Conservation (phyloP, 2,329 filamentous ascomycete species). For the Akanthomyces muscarius region DNA sequence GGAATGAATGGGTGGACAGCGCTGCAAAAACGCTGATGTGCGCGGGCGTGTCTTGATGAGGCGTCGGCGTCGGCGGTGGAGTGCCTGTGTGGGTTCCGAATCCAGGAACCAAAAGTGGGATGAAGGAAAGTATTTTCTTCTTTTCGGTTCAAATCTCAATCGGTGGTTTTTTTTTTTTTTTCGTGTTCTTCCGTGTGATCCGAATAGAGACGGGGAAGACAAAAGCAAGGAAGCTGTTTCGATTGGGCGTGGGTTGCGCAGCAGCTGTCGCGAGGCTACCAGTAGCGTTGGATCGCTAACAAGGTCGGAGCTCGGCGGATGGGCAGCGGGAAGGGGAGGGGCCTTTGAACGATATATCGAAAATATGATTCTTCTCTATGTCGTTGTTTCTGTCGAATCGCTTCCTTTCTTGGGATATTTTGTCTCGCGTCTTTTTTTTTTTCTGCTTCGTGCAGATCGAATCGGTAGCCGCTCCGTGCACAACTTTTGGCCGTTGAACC, state of each 20-base stretch:
- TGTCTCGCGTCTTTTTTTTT: background rate
- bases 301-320: background rate
- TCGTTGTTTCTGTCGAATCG: no score
- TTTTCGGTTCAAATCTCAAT: background rate
- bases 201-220: no score
- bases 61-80: conserved; percentile 3
- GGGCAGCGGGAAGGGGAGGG: background rate
- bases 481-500: background rate
- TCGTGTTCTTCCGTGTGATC: background rate
- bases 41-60: background rate
- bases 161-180: background rate
- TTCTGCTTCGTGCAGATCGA: background rate
- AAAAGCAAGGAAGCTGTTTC: background rate
- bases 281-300: background rate
- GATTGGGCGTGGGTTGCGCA: background rate
- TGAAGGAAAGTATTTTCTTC: background rate
- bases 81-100: background rate
- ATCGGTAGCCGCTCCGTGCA: background rate
- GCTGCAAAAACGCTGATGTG: background rate
- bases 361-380: background rate
- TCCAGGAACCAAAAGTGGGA: conserved; percentile 5
- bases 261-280: background rate
- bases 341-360: background rate
- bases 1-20: no score
- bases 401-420: background rate